phyloP scores from a whole-genome alignment of 352 stramenopile genomes.

The Pythium rishiriense region DNA sequence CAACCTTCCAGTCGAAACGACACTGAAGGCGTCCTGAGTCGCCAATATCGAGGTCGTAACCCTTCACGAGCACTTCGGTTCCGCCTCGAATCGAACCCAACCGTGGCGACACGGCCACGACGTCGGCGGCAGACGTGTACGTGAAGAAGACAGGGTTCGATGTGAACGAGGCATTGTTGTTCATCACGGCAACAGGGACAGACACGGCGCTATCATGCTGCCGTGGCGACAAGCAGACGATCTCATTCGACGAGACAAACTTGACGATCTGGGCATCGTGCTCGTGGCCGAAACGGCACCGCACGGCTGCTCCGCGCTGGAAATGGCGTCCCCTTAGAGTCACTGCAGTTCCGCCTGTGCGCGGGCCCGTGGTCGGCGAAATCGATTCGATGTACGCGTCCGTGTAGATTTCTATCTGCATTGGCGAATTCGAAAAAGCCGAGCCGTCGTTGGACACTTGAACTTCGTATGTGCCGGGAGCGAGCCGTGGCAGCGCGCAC shows the following conservation, averaged over 20 bases:
- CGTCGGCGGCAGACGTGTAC: conserved; percentile 52
- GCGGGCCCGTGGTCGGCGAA: conserved; percentile 64
- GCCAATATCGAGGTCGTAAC: conserved; percentile 60
- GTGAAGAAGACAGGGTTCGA: conserved; percentile 79
- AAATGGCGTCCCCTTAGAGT: conserved; percentile 89
- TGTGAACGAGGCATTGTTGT: conserved; percentile 65
- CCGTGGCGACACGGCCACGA: conserved; percentile 57
- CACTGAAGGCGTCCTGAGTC: conserved; percentile 37
- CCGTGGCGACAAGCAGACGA: conserved; percentile 64
- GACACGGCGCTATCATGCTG: conserved; percentile 41
- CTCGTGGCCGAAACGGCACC: conserved; percentile 81
- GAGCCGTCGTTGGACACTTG: conserved; percentile 82
- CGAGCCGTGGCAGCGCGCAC: conserved; percentile 62
- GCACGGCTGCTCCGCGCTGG: conserved; percentile 39
- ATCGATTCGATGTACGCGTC: conserved; percentile 73
- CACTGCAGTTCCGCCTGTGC: conserved; percentile 77
- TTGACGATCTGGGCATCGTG: conserved; percentile 46
- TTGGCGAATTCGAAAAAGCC: conserved; percentile 56
- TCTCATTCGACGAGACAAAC: conserved; percentile 67
- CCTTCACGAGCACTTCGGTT: conserved; percentile 54
- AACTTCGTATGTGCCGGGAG: conserved; percentile 57
- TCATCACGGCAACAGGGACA: conserved; percentile 60
- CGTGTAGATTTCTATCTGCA: conserved; percentile 70
- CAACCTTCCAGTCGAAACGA: conserved; percentile 36
- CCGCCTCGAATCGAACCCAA: conserved; percentile 53